Base-by-base conservation (phyloP, 106 monocot genomes). In the Dioscorea alata region DNA sequence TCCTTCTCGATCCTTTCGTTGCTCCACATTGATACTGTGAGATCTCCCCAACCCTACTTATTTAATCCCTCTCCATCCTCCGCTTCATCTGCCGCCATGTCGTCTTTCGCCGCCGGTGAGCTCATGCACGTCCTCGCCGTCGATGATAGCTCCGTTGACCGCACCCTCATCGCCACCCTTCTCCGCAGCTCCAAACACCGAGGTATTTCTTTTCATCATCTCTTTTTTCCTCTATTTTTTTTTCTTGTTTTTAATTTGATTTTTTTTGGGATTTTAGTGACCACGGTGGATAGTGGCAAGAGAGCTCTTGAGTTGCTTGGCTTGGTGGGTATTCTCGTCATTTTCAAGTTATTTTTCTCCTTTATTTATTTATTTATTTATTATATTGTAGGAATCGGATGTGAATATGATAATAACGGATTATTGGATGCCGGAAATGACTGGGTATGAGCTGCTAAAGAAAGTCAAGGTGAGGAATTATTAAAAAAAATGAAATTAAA, bases 361-460 rank as follows among this genome's bases (percentile, higher is more conserved):
- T 6, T 42, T 42, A 42, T 42, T 42, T 42, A 42, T 8, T 42
- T 42, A 10, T 42, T 42, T 42, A 42, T 42, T 42, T 42, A 8
- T 42, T 42, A 10, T 21, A 22, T 23, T 32, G 32, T 60, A 93
- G 92, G 80, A 78, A 24, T 71, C 76, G 6, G 71, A 84, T 33
- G 84, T 94, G 22, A 89, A 74, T 58, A 80, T 93, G 93, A 93
- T 93, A 19, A 82, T 93, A 20, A 94, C 94, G 4, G 94, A 94
- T 63, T 94, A 90, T 69, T 90, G 80, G 85, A 94, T 94, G 94
- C 94, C 94, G 33, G 90, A 81, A 73, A 94, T 94, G 94, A 94
- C 90, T 0, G 94, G 94, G 2, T 85, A 85, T 63, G 93, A 94
- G 51, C 89, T 94, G n/a, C 89, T 94, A 23, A 89, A 90, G 61